Evolutionary conservation across 2,329 filamentous ascomycete species (phyloP), one percentile per base, ranked within the genome.

Genomic region (Aspergillus candidus): DNA sequence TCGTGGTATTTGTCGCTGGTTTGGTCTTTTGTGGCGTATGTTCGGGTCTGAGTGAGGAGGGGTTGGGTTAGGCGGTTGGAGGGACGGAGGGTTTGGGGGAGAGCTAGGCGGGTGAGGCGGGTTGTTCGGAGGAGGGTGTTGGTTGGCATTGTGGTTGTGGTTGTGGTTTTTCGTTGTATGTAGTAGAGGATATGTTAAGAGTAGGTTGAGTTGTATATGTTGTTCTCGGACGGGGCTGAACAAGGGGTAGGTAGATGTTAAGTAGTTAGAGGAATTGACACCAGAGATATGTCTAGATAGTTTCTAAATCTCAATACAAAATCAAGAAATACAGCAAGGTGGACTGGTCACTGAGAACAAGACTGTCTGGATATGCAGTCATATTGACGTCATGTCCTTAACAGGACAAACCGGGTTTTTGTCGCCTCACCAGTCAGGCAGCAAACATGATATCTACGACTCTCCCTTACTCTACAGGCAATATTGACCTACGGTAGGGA

Each of bases 1-100:
- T 83, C 75, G 10, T 53, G 41, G 18, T 35, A 36, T 33, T 41
- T 34, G 34, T 43, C 38, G 35, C n/a, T 30, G 46, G 39, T 38
- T 41, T 32, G 8, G 35, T 27, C 12, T 40, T 38, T 18, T 44
- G 48, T 27, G 22, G 22, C 22, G 22, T 27, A 27, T 27, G 22
- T 10, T 4, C 22, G 22, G 22, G 6, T 8, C 2, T 7, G 22
- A 12, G 10, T 6, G 32, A 13, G 13, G 39, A 17, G 22, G 6
- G 22, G 22, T 7, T 27, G 22, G 7, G 22, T 3, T 38, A 37
- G 35, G 35, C 36, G 49, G 36, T 38, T 40, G 14, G 27, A 32
- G 12, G 14, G 38, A 31, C 8, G 13, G 35, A 4, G 35, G 39
- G 15, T 22, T 40, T 30, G 34, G 17, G 39, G 33, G 43, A 41